These are phyloP conservation scores for Hamigera avellanea DNA, from an alignment of 495 filamentous ascomycete genomes.

Conservation along the genomic window DNA sequence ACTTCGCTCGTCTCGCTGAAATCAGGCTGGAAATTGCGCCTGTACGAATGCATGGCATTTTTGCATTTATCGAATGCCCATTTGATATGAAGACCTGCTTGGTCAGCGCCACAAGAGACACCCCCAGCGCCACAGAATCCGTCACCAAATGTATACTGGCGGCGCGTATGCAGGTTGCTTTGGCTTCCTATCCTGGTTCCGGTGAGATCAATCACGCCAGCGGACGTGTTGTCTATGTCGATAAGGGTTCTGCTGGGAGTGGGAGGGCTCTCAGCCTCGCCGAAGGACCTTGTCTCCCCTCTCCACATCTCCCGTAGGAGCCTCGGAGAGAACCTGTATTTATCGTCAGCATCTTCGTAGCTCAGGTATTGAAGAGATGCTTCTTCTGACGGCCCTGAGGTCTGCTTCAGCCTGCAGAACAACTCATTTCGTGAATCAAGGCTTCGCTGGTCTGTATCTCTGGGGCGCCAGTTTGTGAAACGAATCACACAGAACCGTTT, in stretches of 20 bases:
- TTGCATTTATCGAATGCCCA: constrained; percentile 53
- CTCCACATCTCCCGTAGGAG: constrained; percentile 21
- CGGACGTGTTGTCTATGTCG: constrained; percentile 6
- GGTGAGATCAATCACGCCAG: constrained; percentile 12
- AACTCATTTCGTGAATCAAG: constrained; percentile 4
- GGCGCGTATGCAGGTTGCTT: neutral
- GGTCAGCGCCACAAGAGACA: constrained; percentile 52
- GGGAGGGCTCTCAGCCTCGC: constrained; percentile 3
- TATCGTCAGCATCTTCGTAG: constrained; percentile 14
- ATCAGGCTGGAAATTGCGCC: constrained; percentile 49
- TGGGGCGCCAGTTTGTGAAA: constrained; percentile 21
- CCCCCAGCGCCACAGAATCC: constrained; percentile 71
- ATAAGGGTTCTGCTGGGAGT: constrained; percentile 1
- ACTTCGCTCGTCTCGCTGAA: constrained; percentile 14
- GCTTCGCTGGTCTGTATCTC: neutral
- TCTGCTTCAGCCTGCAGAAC: constrained; percentile 21
- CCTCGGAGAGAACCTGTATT: constrained; percentile 1
- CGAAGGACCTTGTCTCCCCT: constrained; percentile 17
- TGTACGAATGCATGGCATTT: constrained; percentile 45
- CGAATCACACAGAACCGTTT: constrained; percentile 11
- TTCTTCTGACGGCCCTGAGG: constrained; percentile 1
- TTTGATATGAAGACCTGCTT: constrained; percentile 46
- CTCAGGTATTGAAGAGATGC: constrained; percentile 18
- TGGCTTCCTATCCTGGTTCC: too few species aligned
- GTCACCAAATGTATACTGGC: constrained; percentile 55